Evolutionary conservation across 2,329 filamentous ascomycete species (phyloP).

Genomic region (Rhinocladiella mackenziei): DNA sequence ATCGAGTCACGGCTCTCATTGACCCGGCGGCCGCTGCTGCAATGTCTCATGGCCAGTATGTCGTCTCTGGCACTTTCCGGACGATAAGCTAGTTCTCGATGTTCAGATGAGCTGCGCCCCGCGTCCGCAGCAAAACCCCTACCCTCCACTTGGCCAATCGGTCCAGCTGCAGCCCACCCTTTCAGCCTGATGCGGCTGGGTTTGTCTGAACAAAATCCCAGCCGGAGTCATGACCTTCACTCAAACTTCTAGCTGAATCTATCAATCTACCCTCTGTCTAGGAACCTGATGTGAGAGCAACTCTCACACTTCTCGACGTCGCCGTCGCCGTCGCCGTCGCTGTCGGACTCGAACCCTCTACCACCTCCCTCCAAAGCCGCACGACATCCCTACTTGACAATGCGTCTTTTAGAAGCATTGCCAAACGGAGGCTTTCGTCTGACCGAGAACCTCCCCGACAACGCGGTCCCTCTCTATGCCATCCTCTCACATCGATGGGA

Average conservation of each 20-base stretch:
- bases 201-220: neutral
- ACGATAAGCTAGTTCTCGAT: neutral
- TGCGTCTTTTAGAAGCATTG: neutral
- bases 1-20: conserved; percentile 79
- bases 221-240: neutral
- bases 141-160: neutral
- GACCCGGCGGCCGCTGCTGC: conserved; percentile 57
- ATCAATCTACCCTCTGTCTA: neutral
- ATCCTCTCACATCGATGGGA: neutral
- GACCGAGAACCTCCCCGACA: conserved; percentile 3
- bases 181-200: neutral
- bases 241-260: neutral
- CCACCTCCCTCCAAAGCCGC: neutral
- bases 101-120: neutral
- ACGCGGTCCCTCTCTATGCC: too few species aligned
- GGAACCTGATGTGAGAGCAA: neutral
- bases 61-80: neutral
- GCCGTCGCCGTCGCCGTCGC: conserved; percentile 1
- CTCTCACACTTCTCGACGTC: neutral
- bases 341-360: neutral
- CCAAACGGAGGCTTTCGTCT: neutral
- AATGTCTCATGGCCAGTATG: neutral
- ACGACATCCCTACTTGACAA: neutral
- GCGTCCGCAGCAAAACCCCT: neutral
- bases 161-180: neutral